Evolutionary conservation across 306 rosid species (phyloP), one percentile per base, ranked within the genome.

Genomic region (Sechiopsis laciniata): DNA sequence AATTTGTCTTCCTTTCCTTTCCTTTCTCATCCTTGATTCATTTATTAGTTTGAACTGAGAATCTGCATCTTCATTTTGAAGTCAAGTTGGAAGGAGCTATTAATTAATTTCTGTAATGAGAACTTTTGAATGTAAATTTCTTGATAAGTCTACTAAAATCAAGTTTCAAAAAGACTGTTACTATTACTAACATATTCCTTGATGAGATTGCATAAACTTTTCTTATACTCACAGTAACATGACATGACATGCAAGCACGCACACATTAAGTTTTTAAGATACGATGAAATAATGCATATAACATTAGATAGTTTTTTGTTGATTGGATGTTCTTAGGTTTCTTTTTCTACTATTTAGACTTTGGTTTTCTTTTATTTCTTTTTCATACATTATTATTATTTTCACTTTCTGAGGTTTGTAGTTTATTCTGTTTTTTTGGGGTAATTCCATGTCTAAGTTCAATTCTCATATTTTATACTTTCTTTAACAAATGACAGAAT

Each of bases 401-500:
- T 4, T 17, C 37, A 10, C 45, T 26, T 4, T 10, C 19, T 7
- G 11, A 48, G 56, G 56, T 16, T 42, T 42, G 2, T 42, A 0
- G 48, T 42, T 42, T 42, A 42, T 42, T 16, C 20, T 67, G 55
- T 45, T 24, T 15, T 26, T 10, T 4, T 7, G 26, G 51, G 17
- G 29, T 54, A 24, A 29, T 11, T 51, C 45, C 37, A 24, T 53
- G 63, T 29, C 50, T 12, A 55, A 29, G 12, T 42, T 7, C 10
- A 42, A 11, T 42, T 42, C 48, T 67, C 35, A 4, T 15, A n/a
- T 65, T 67, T 42, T 67, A 45, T 17, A 17, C 48, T 45, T 55
- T 21, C 51, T 61, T 77, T 53, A 32, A 72, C 74, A 58, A 5
- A 73, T 85, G 76, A 82, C 91, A 93, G 98, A 90, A 83, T 86